Evolutionary conservation across 2,329 filamentous ascomycete species (phyloP).

Genomic region (Hortaea werneckii): DNA sequence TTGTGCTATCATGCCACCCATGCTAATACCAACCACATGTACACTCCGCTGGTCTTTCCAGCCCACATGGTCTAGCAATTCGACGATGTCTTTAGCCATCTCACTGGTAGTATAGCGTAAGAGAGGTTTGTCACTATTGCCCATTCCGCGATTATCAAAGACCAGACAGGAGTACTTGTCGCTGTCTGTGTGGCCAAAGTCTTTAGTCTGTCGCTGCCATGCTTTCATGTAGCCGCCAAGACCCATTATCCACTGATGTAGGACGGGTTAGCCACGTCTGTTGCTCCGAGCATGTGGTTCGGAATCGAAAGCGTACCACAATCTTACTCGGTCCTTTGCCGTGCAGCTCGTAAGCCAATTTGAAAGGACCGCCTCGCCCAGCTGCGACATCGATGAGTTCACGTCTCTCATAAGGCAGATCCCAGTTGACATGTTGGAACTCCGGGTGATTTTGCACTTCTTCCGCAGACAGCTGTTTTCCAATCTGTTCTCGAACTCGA

Average conservation of each 20-base stretch:
- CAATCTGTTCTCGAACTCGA: constrained; percentile 5
- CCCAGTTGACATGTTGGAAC: constrained; percentile 57
- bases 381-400: constrained; percentile 57
- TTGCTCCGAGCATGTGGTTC: no score
- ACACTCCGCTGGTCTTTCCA: constrained; percentile 52
- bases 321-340: constrained; percentile 62
- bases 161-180: constrained; percentile 63
- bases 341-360: constrained; percentile 72
- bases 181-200: constrained; percentile 64
- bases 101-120: constrained; percentile 70
- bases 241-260: constrained; percentile 66
- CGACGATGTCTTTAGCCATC: constrained; percentile 71
- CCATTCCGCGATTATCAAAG: constrained; percentile 78
- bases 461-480: constrained; percentile 35
- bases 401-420: constrained; percentile 53
- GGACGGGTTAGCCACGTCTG: neutral
- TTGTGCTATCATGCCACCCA: constrained; percentile 89
- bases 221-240: constrained; percentile 57
- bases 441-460: constrained; percentile 56
- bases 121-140: constrained; percentile 66
- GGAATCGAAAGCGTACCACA: constrained; percentile 54
- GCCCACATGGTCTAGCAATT: constrained; percentile 57
- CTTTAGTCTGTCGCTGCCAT: constrained; percentile 75
- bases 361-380: constrained; percentile 62
- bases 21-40: constrained; percentile 67